These are phyloP conservation scores for Lachnellula hyalina DNA, from an alignment of 2,329 filamentous ascomycete genomes.

Conservation along the genomic window DNA sequence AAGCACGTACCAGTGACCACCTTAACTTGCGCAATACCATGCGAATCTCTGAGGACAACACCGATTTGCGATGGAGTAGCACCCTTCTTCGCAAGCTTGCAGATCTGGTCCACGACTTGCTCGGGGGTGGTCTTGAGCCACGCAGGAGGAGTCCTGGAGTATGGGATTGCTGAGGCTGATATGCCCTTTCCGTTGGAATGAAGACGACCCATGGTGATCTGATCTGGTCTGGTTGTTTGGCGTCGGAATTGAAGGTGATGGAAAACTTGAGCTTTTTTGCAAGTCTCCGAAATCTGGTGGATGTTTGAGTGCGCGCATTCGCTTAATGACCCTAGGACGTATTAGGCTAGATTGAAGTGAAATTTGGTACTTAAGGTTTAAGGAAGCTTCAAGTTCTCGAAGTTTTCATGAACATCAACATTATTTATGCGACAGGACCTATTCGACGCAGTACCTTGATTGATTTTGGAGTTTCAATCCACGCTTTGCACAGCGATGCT, in stretches of 20 bases:
- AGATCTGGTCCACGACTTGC: constrained; percentile 98
- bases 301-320: too few relatives aligned
- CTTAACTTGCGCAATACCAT: constrained; percentile 98
- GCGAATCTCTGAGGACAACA: constrained; percentile 95
- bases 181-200: constrained; percentile 99
- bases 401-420: background rate
- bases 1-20: constrained; percentile 77
- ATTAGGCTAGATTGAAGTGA: too few relatives aligned
- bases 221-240: constrained; percentile 18
- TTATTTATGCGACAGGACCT: too few relatives aligned
- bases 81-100: constrained; percentile 98
- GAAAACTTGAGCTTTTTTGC: background rate
- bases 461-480: too few relatives aligned
- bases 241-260: background rate
- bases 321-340: too few relatives aligned
- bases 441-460: too few relatives aligned
- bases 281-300: background rate
- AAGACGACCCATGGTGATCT: constrained; percentile 80
- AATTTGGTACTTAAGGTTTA: background rate
- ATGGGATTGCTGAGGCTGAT: constrained; percentile 89
- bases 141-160: constrained; percentile 85
- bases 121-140: constrained; percentile 99
- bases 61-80: constrained; percentile 98
- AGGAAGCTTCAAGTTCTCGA: background rate
- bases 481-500: too few relatives aligned